Conservation (phyloP, 1,139 yeast species). For the Pneumocystis murina region DNA sequence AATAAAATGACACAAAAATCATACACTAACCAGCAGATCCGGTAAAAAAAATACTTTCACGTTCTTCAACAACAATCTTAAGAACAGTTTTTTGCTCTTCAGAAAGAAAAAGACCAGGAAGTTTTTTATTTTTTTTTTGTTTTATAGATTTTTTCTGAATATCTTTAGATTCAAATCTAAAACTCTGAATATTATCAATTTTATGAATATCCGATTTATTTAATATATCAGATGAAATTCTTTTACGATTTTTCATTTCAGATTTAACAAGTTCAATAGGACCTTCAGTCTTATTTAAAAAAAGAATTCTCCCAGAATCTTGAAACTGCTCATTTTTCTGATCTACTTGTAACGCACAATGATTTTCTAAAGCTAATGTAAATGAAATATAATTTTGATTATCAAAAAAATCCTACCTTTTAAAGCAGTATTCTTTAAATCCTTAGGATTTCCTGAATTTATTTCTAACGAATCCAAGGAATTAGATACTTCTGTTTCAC, state of each 20-base stretch:
- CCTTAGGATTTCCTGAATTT: background rate
- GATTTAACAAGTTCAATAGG: background rate
- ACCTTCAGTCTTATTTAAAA: background rate
- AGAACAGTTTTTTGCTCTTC: conserved; percentile 61
- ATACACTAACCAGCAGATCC: conserved; percentile 65
- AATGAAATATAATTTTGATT: background rate
- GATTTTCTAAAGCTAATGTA: background rate
- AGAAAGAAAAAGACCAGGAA: conserved; percentile 30
- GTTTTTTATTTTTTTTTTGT: background rate
- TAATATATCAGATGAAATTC: background rate
- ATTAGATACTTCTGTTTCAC: background rate
- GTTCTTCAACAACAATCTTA: conserved; percentile 42
- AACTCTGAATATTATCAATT: conserved; percentile 8
- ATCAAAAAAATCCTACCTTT: background rate
- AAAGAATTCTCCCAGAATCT: background rate
- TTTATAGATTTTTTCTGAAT: background rate
- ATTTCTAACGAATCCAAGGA: background rate
- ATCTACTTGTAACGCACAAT: background rate
- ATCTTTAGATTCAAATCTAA: conserved; percentile 1
- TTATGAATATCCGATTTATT: background rate
- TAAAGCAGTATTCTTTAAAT: background rate
- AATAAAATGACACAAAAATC: background rate
- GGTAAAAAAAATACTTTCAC: conserved; percentile 61
- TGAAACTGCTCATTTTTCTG: background rate
- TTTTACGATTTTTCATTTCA: background rate